A percentile compares a stretch with the other conserved stretches of the same genome.
Conservation (phyloP, 768 basidiomycete genomes). For the Termitomyces sp. region DNA sequence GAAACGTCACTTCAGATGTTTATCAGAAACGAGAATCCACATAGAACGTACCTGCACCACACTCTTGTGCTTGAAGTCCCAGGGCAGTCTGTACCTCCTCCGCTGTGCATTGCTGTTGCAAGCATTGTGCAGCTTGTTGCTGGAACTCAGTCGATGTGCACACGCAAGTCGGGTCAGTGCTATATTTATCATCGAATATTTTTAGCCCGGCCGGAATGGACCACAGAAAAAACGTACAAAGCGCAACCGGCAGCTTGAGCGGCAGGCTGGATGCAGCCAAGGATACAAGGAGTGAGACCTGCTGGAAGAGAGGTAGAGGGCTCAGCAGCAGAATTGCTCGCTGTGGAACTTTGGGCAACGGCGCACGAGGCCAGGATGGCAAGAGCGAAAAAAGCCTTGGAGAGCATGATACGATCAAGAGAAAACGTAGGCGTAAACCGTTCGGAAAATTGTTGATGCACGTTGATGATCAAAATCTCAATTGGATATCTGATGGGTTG, state of each 20-base stretch:
- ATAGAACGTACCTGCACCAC: too few species aligned
- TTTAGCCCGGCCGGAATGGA: background rate
- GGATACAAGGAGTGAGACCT: slow-evolving; percentile 6
- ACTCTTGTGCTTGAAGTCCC: too few species aligned
- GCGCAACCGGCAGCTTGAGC: background rate
- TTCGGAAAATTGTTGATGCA: too few species aligned
- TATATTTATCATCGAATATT: background rate
- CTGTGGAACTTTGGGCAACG: slow-evolving; percentile 2
- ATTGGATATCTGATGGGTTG: too few species aligned
- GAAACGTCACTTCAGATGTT: too few species aligned
- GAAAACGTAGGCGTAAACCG: background rate
- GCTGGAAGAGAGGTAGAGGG: background rate
- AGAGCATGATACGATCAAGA: background rate
- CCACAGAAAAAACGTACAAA: background rate
- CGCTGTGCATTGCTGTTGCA: slow-evolving; percentile 9
- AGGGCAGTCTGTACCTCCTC: slow-evolving; percentile 10
- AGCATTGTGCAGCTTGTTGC: slow-evolving; percentile 12
- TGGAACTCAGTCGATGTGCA: slow-evolving; percentile 17
- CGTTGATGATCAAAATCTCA: too few species aligned
- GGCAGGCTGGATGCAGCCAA: too few species aligned
- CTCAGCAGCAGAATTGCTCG: background rate
- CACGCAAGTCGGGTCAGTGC: slow-evolving; percentile 12
- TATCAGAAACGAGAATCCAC: too few species aligned
- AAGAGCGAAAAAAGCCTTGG: slow-evolving; percentile 8
- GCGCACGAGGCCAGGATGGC: slow-evolving; percentile 2